These are phyloP conservation scores for Aspergillus ellipticus DNA, from an alignment of 495 filamentous ascomycete species.

Conservation along the genomic window DNA sequence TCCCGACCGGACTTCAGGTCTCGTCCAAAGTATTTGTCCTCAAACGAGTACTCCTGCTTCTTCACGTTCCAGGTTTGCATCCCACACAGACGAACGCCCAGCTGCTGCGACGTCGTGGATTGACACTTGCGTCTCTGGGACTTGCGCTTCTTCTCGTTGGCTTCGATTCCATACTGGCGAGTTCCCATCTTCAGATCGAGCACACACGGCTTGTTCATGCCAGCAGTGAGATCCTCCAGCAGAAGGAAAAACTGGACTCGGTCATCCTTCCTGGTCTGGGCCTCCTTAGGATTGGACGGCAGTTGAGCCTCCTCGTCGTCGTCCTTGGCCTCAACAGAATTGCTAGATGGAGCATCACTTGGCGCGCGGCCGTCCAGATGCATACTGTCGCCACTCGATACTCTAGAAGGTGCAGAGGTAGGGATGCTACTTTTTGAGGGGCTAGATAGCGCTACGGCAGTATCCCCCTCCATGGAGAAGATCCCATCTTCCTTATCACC, in stretches of 20 bases:
- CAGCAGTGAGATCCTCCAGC: conserved; percentile 93
- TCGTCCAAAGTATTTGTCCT: conserved; percentile 96
- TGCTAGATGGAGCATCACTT: background rate
- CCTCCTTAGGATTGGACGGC: conserved; percentile 75
- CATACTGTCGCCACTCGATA: background rate
- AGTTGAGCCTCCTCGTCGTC: conserved; percentile 24
- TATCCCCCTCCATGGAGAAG: conserved; percentile 67
- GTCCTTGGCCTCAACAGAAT: conserved; percentile 8
- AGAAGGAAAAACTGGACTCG: conserved; percentile 90
- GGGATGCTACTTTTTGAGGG: conserved; percentile 2
- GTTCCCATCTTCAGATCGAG: conserved; percentile 99
- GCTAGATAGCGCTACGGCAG: conserved; percentile 16
- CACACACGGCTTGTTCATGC: conserved; percentile 94
- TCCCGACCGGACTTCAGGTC: conserved; percentile 83
- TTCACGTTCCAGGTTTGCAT: conserved; percentile 93
- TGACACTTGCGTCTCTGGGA: conserved; percentile 92
- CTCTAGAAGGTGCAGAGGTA: conserved; percentile 6
- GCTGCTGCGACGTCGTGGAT: conserved; percentile 82
- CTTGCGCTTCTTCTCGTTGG: conserved; percentile 82
- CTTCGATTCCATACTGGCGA: conserved; percentile 96
- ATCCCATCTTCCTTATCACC: conserved; percentile 72
- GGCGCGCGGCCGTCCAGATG: background rate
- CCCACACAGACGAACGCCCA: conserved; percentile 91
- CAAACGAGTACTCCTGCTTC: conserved; percentile 77
- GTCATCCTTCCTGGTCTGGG: conserved; percentile 63